Evolutionary conservation across 352 stramenopile genomes (phyloP).

Genomic region (Globisporangium acanthophoron): DNA sequence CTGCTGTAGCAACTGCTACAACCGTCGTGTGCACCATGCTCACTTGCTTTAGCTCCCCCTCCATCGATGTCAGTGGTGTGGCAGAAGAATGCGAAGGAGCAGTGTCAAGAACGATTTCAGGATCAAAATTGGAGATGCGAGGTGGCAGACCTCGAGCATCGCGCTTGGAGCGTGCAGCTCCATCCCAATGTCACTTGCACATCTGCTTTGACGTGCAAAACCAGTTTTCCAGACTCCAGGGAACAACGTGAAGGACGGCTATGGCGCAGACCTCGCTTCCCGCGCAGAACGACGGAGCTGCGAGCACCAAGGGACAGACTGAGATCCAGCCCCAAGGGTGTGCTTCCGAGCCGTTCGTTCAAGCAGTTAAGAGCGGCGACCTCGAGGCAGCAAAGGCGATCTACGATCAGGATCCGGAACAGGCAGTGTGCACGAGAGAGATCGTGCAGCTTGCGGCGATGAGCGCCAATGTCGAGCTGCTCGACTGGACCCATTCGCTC

Average conservation of each 20-base stretch:
- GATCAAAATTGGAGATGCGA: no score
- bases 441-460: slow-evolving; percentile 8
- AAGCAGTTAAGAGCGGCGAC: slow-evolving; percentile 3
- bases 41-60: no score
- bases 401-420: neutral
- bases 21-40: no score
- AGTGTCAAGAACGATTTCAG: no score
- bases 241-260: neutral
- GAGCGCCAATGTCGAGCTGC: slow-evolving; percentile 3
- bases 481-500: slow-evolving; percentile 5
- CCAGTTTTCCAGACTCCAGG: no score
- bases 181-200: no score
- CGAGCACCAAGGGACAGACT: neutral
- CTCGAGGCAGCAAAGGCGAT: slow-evolving; percentile 1
- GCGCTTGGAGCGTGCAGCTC: no score
- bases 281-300: neutral
- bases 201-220: no score
- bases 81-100: no score
- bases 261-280: slow-evolving; percentile 1
- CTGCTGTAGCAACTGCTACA: no score
- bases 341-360: neutral
- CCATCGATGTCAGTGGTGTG: no score
- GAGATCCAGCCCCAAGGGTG: slow-evolving; percentile 4
- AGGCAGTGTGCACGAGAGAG: slow-evolving; percentile 1
- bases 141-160: no score